Percentiles rank a stretch among this genome's conserved stretches.
phyloP scores from a whole-genome alignment of 73 alveolate genomes.

The Paramecium biaurelia region DNA sequence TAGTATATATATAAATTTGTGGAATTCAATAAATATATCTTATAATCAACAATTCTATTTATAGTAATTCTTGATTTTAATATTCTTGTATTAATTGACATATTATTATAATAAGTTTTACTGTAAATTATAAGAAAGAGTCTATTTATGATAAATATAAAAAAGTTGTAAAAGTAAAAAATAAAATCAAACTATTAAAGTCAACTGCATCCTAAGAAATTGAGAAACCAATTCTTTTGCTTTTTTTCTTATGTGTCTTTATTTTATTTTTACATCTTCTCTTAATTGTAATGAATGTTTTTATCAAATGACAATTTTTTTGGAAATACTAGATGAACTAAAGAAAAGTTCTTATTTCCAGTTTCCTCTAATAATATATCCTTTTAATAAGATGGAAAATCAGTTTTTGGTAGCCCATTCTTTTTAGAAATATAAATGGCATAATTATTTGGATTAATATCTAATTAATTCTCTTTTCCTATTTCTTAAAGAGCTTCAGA shows the following conservation, averaged over 20 bases:
- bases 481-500: neutral
- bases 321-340: neutral
- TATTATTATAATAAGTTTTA: too few relatives aligned
- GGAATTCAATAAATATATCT: too few relatives aligned
- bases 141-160: neutral
- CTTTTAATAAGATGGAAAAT: neutral
- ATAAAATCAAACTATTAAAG: neutral
- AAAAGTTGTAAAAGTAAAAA: neutral
- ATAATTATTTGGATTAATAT: neutral
- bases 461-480: neutral
- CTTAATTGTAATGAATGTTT: neutral
- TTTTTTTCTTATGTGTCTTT: neutral
- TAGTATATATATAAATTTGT: too few relatives aligned
- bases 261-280: neutral
- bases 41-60: too few relatives aligned
- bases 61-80: too few relatives aligned
- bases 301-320: neutral
- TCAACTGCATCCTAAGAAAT: neutral
- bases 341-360: neutral
- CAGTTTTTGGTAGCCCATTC: constrained; percentile 3
- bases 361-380: neutral
- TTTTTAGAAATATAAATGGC: constrained; percentile 7
- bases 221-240: neutral
- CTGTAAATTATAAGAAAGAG: neutral
- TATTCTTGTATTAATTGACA: neutral